Percentiles rank a stretch among this genome's conserved stretches.
These are phyloP conservation scores for Alternaria panax DNA, from an alignment of 2,329 filamentous ascomycete genomes.

Conservation along the genomic window DNA sequence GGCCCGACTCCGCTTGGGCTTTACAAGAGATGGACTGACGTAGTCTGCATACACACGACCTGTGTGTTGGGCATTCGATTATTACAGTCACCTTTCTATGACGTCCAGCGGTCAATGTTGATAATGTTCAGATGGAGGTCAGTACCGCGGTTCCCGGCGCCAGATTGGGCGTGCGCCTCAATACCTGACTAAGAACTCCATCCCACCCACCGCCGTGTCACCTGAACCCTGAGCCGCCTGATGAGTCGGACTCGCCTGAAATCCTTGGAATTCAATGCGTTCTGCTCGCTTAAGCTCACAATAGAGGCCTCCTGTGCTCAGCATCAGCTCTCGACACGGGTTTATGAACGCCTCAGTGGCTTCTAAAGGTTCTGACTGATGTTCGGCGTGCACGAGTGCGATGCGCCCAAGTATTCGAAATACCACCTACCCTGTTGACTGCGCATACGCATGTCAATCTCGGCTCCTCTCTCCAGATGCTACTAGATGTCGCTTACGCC, in stretches of 20 bases:
- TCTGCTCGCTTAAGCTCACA: slow-evolving; percentile 1
- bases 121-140: background rate
- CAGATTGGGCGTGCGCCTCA: slow-evolving; percentile 27
- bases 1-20: slow-evolving; percentile 9
- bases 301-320: background rate
- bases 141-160: slow-evolving; percentile 10
- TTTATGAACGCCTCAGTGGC: slow-evolving; percentile 1
- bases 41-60: background rate
- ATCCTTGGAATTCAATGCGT: background rate
- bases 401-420: background rate
- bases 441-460: background rate
- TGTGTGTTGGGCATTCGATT: background rate
- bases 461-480: slow-evolving; percentile 3
- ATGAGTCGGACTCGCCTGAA: slow-evolving; percentile 10
- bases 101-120: background rate
- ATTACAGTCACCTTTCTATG: slow-evolving; percentile 1
- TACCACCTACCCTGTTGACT: background rate
- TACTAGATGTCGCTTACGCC: background rate
- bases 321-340: slow-evolving; percentile 5
- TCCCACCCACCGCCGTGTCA: slow-evolving; percentile 25
- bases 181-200: slow-evolving; percentile 40
- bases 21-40: slow-evolving; percentile 1
- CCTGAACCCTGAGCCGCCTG: slow-evolving; percentile 22
- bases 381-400: background rate
- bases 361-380: slow-evolving; percentile 1